phyloP scores from a whole-genome alignment of 768 basidiomycete genomes.

The Tylopilus vinaceipallidus region DNA sequence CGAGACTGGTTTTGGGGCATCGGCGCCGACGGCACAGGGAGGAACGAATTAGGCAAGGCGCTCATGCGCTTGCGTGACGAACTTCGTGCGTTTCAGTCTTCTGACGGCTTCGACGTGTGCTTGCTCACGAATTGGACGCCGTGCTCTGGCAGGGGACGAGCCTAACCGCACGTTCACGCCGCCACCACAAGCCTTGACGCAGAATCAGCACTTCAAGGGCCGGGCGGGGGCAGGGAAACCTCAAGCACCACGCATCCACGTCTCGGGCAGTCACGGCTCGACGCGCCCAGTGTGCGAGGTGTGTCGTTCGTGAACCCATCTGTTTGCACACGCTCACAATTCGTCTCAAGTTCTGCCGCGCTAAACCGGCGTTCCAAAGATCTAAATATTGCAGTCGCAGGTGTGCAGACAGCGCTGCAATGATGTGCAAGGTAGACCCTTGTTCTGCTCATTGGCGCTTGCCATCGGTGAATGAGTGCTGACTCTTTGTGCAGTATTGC shows the following conservation, averaged over 20 bases:
- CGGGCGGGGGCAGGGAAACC: conserved; percentile 1
- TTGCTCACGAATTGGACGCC: conserved; percentile 2
- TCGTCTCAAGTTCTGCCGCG: conserved; percentile 41
- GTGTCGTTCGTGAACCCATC: background rate
- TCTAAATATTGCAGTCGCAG: conserved; percentile 61
- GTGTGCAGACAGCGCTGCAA: conserved; percentile 47
- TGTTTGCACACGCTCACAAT: background rate
- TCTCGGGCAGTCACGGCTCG: conserved; percentile 3
- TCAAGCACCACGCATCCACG: conserved; percentile 10
- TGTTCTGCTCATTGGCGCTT: too few relatives aligned
- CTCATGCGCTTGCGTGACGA: conserved; percentile 59
- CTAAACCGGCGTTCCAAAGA: conserved; percentile 53
- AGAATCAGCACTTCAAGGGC: conserved; percentile 1
- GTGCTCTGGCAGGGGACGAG: conserved; percentile 12
- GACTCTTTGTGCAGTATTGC: conserved; percentile 28
- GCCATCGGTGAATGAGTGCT: too few relatives aligned
- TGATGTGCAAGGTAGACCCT: conserved; percentile 28
- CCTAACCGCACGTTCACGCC: background rate
- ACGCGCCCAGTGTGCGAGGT: conserved; percentile 25
- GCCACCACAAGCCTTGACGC: background rate
- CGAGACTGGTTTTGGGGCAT: conserved; percentile 78
- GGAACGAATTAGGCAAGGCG: conserved; percentile 72
- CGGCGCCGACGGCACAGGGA: conserved; percentile 62
- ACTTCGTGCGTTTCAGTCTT: conserved; percentile 37
- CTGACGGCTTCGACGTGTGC: background rate